Base-by-base conservation (phyloP, 148 eudicot genomes). In the Silene uniflora region DNA sequence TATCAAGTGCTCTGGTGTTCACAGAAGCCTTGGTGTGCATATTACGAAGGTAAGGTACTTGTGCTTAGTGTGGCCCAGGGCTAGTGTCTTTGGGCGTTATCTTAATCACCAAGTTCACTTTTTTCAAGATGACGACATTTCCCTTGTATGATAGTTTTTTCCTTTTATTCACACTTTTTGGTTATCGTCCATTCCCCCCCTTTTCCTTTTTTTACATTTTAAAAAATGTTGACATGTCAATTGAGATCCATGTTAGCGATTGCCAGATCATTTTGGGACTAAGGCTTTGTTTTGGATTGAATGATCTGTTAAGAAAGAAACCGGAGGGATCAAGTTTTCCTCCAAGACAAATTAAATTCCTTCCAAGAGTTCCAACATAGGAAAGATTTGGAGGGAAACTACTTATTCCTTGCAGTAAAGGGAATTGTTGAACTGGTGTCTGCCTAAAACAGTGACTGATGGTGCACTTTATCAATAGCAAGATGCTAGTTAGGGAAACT, bases 21-120 rank as follows among this genome's bases (percentile, higher is more conserved):
- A 95, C 76, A 86, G 98, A 89, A 91, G 98, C 85, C 96, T 94
- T 58, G 98, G 98, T 77, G 98, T 87, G 80, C 98, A 94, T 78
- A 85, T 91, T 78, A 88, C 98, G 63, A 88, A 95, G 97, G 98
- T 92, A 75, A 44, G 73, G 62, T 62, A 39, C 66, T 22, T 10
- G 13, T 52, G 17, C 56, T 52, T 52, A 12, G 5, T 52, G 56
- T 3, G 56, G 17, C 56, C 12, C 69, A 66, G 14, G 49, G 11
- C 10, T 18, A 66, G 19, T 66, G 22, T 66, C 69, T 32, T 66
- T 63, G 39, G 67, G 39, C 67, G 3, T 64, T 32, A 14, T 64
- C 67, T 17, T 64, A 4, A 5, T 25, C 8, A 19, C 27, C 67
- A 59, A 59, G 7, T 59, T 6, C 22, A 10, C 19, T 39, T 39